Percentiles rank a stretch among this genome's conserved stretches.
Conservation (phyloP, 108 stramenopile genomes). For the Cylindrotheca closterium region DNA sequence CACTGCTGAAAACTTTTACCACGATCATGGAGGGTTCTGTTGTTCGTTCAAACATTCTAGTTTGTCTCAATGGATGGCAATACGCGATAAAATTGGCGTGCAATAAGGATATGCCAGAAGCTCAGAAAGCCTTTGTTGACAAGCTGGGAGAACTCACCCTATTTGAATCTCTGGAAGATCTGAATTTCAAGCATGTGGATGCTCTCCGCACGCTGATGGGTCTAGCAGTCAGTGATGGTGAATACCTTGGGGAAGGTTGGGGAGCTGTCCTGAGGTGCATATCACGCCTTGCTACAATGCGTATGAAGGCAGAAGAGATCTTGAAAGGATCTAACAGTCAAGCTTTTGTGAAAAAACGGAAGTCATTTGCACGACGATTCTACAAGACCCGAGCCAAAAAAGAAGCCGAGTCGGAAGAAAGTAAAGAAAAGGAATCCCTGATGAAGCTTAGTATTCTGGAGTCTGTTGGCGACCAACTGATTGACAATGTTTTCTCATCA, state of each 20-base stretch:
- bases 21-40: conserved; percentile 88
- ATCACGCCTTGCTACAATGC: conserved; percentile 85
- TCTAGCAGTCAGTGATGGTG: conserved; percentile 86
- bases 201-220: conserved; percentile 84
- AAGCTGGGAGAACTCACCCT: conserved; percentile 88
- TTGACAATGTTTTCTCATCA: conserved; percentile 84
- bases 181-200: conserved; percentile 80
- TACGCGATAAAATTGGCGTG: conserved; percentile 86
- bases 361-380: conserved; percentile 2
- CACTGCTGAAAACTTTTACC: conserved; percentile 91
- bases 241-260: conserved; percentile 89
- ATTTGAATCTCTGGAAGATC: conserved; percentile 85
- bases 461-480: conserved; percentile 72
- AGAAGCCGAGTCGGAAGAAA: conserved; percentile 16
- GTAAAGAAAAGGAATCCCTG: conserved; percentile 40
- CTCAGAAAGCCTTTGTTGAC: conserved; percentile 92
- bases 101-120: conserved; percentile 75
- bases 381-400: background rate
- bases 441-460: conserved; percentile 51
- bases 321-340: background rate
- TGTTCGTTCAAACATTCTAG: conserved; percentile 80
- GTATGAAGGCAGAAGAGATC: conserved; percentile 31
- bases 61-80: conserved; percentile 84
- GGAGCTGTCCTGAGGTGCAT: conserved; percentile 89
- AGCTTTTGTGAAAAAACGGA: conserved; percentile 38